phyloP scores from a whole-genome alignment of 495 filamentous ascomycete species.

The Podospora pseudopauciseta region DNA sequence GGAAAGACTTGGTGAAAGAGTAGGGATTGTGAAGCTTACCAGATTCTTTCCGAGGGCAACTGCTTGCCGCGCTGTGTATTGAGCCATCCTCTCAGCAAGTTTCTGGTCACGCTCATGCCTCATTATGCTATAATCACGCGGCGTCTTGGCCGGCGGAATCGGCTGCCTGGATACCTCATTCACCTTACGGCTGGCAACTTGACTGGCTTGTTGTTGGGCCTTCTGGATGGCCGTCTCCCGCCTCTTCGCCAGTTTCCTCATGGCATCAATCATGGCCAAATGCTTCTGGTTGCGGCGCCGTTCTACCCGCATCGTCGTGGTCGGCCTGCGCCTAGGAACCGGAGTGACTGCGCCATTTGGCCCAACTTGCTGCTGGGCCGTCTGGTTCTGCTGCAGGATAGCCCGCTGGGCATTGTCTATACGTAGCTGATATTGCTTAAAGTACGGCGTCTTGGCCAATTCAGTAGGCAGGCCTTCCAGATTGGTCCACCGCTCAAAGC shows the following conservation, averaged over 20 bases:
- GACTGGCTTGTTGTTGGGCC: slow-evolving; percentile 70
- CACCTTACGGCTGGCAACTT: slow-evolving; percentile 67
- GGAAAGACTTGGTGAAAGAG: slow-evolving; percentile 19
- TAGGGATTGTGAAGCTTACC: slow-evolving; percentile 42
- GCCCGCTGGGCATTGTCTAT: slow-evolving; percentile 73
- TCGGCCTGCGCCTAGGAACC: slow-evolving; percentile 56
- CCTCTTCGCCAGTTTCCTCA: slow-evolving; percentile 94
- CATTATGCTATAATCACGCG: slow-evolving; percentile 82
- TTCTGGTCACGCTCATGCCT: slow-evolving; percentile 82
- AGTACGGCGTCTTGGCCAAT: slow-evolving; percentile 90
- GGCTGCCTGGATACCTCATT: slow-evolving; percentile 63
- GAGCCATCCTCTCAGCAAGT: slow-evolving; percentile 66
- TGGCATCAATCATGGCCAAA: slow-evolving; percentile 83
- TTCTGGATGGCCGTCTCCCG: slow-evolving; percentile 80
- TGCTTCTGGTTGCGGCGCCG: slow-evolving; percentile 79
- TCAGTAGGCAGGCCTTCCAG: slow-evolving; percentile 85
- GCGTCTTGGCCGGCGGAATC: slow-evolving; percentile 53
- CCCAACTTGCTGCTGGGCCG: slow-evolving; percentile 51
- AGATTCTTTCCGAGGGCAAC: slow-evolving; percentile 44
- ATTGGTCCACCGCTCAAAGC: slow-evolving; percentile 92
- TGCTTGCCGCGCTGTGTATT: slow-evolving; percentile 58
- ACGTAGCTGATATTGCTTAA: slow-evolving; percentile 75
- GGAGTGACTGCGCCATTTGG: slow-evolving; percentile 56
- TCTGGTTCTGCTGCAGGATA: slow-evolving; percentile 57
- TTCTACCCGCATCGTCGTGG: slow-evolving; percentile 75